Base-by-base conservation (phyloP, 2,329 filamentous ascomycete species). In the Colletotrichum tabaci region DNA sequence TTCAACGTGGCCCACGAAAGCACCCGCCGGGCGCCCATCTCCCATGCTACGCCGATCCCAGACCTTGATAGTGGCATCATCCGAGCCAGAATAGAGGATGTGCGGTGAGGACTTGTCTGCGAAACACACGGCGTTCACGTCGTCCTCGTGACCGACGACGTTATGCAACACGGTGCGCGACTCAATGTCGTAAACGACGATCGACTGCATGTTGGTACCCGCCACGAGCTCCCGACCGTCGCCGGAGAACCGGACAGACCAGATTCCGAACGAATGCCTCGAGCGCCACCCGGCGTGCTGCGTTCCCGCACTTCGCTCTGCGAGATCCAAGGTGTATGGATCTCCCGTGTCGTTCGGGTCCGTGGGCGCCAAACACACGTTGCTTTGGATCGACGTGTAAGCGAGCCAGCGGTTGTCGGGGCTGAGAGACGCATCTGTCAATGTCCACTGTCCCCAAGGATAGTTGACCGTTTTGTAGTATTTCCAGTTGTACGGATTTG, bases 41-140 rank as follows among this genome's bases (percentile, higher is more conserved):
- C 93, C 94, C 87, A 98, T 96, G 81, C 93, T 96, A 84, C 96
- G 89, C 58, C 96, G 90, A 79, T 99, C 96, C 96, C 96, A 99
- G 2, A 99, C 94, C 78, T 98, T 97, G 77, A 98, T 89, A 0
- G 94, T 97, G 2, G 93, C 92, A 79, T 99, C 96, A 78, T 99
- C 96, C 0, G 95, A 98, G 23, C 96, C 96, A 0, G 95, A 98
- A 82, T 98, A 98, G 3, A 99, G 87, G 72, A 98, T 96, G 79
- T 99, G 95, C 1, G 96, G 96, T 0, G 94, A 97, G 40, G 89
- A 89, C 72, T 91, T 91, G 81, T 98, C 95, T 1, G 95, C 96
- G 77, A 97, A 98, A 81, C 95, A 98, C 0, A 99, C 96, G 5
- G 96, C 96, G 77, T 98, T 99, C 66, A 98, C 96, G 79, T 99